phyloP scores from a whole-genome alignment of 2,329 filamentous ascomycete species.

The Corynespora cassiicola region DNA sequence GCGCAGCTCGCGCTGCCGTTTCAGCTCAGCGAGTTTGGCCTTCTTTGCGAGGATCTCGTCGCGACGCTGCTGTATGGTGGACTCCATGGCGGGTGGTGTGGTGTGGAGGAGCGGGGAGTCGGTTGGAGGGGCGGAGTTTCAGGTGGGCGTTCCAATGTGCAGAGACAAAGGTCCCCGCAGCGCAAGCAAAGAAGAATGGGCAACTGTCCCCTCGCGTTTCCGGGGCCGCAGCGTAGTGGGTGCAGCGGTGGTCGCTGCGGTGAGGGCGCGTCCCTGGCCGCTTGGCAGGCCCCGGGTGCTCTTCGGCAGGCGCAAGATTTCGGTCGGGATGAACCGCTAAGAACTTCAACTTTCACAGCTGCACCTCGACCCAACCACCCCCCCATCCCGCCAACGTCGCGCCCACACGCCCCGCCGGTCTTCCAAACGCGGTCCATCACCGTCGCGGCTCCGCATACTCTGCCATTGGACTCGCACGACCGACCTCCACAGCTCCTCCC shows the following conservation, averaged over 20 bases:
- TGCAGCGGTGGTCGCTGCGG: no score
- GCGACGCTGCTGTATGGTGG: conserved; percentile 79
- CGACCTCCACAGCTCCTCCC: conserved; percentile 19
- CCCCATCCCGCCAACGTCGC: conserved; percentile 27
- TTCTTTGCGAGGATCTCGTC: conserved; percentile 97
- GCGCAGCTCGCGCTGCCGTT: conserved; percentile 85
- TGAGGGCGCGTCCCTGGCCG: conserved; percentile 41
- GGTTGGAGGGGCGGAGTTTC: no score
- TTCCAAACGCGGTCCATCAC: conserved; percentile 17
- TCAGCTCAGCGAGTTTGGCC: conserved; percentile 95
- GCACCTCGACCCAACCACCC: conserved; percentile 22
- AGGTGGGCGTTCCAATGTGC: no score
- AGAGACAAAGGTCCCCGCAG: no score
- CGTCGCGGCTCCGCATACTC: conserved; percentile 23
- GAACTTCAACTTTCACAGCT: conserved; percentile 37
- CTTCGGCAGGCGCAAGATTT: conserved; percentile 26
- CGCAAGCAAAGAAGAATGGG: no score
- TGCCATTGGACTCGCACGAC: conserved; percentile 41
- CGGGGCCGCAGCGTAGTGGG: conserved; percentile 41
- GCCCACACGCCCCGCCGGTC: conserved; percentile 20
- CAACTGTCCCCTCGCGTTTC: conserved; percentile 33
- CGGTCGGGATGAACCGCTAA: conserved; percentile 25
- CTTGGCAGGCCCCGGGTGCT: conserved; percentile 23
- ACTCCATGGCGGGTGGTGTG: conserved; percentile 32
- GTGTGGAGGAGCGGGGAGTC: no score